These are phyloP conservation scores for Mollisia scopiformis DNA, from an alignment of 2,329 filamentous ascomycete genomes.

Conservation along the genomic window DNA sequence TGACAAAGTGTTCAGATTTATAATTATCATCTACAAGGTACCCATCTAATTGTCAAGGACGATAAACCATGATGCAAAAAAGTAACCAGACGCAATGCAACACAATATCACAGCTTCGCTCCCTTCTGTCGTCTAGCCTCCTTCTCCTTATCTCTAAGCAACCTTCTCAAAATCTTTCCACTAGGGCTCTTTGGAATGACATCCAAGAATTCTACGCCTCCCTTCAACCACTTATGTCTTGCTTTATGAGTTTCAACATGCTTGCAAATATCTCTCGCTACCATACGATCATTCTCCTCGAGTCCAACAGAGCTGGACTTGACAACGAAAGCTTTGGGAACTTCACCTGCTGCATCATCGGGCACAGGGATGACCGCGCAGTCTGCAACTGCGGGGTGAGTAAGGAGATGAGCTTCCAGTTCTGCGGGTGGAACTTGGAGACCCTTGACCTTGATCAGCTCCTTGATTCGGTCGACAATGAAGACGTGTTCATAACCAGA, in stretches of 20 bases:
- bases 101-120: constrained; percentile 62
- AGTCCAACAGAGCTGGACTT: constrained; percentile 46
- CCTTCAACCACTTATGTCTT: constrained; percentile 68
- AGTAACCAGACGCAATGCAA: not conserved
- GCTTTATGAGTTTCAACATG: constrained; percentile 70
- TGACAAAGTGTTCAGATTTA: not conserved
- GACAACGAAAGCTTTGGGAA: constrained; percentile 71
- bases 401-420: constrained; percentile 77
- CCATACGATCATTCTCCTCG: constrained; percentile 59
- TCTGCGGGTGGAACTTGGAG: constrained; percentile 84
- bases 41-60: not conserved
- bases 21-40: constrained; percentile 1
- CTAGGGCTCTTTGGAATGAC: constrained; percentile 73
- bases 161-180: constrained; percentile 72
- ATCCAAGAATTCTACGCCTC: constrained; percentile 65
- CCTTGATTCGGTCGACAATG: constrained; percentile 81
- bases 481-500: constrained; percentile 79
- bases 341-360: constrained; percentile 62
- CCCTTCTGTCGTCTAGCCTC: constrained; percentile 65
- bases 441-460: constrained; percentile 81
- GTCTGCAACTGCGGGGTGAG: constrained; percentile 75
- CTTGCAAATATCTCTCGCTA: constrained; percentile 51
- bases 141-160: constrained; percentile 75
- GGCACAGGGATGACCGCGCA: constrained; percentile 78
- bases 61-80: not conserved